phyloP scores from a whole-genome alignment of 345 rosid species.

The Viola odorata region DNA sequence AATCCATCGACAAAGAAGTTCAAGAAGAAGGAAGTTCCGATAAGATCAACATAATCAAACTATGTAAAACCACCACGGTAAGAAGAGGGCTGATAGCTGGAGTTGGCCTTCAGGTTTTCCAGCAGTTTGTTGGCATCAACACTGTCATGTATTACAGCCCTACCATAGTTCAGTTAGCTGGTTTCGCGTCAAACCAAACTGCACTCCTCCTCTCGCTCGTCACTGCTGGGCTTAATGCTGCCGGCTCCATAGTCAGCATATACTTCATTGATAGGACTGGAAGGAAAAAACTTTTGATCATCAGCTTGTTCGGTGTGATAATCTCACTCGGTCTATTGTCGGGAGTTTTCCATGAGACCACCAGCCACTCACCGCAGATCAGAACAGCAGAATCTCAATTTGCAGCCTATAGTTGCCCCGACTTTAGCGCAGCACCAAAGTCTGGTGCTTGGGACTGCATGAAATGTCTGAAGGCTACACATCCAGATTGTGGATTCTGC shows the following conservation, averaged over 20 bases:
- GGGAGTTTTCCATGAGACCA: slow-evolving; percentile 55
- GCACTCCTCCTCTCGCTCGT: slow-evolving; percentile 74
- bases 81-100: slow-evolving; percentile 84
- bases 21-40: slow-evolving; percentile 45
- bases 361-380: slow-evolving; percentile 50
- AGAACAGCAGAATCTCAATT: slow-evolving; percentile 34
- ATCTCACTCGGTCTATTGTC: slow-evolving; percentile 53
- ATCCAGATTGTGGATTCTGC: slow-evolving; percentile 72
- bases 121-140: slow-evolving; percentile 87
- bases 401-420: slow-evolving; percentile 47
- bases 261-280: slow-evolving; percentile 69
- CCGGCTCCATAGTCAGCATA: slow-evolving; percentile 64
- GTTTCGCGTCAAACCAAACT: slow-evolving; percentile 74
- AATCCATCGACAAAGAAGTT: slow-evolving; percentile 57
- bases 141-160: slow-evolving; percentile 95
- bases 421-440: slow-evolving; percentile 26
- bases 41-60: slow-evolving; percentile 48
- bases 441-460: slow-evolving; percentile 59
- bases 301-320: slow-evolving; percentile 58
- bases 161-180: slow-evolving; percentile 73
- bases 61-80: slow-evolving; percentile 51
- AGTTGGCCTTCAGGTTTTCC: slow-evolving; percentile 77
- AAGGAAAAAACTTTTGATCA: slow-evolving; percentile 67
- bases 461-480: slow-evolving; percentile 64
- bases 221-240: slow-evolving; percentile 67